Evolutionary conservation across 495 filamentous ascomycete genomes (phyloP).

Genomic region (Jackrogersella multiformis): DNA sequence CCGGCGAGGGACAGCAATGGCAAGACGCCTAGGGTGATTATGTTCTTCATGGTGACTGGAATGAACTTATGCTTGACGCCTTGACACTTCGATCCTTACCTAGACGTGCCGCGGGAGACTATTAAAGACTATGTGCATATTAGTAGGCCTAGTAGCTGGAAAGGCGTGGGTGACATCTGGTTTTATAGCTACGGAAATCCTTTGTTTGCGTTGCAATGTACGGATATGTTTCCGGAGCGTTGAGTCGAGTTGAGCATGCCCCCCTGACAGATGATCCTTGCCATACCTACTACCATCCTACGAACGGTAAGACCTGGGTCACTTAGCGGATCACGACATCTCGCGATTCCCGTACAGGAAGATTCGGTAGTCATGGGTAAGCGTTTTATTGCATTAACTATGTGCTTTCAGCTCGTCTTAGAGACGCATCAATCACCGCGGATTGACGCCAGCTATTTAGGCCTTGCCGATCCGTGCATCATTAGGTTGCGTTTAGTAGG

Average conservation of each 20-base stretch:
- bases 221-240: not conserved
- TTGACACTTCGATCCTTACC: constrained; percentile 16
- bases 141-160: not conserved
- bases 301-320: constrained; percentile 34
- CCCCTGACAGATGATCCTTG: constrained; percentile 41
- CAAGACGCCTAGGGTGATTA: constrained; percentile 22
- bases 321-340: constrained; percentile 44
- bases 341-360: constrained; percentile 18
- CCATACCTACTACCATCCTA: constrained; percentile 12
- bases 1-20: constrained; percentile 29
- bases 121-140: not conserved
- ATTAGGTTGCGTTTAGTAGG: constrained; percentile 20
- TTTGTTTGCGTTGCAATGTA: constrained; percentile 1
- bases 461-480: constrained; percentile 30
- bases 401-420: constrained; percentile 22
- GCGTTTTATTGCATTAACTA: not conserved
- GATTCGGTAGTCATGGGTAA: constrained; percentile 18
- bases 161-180: not conserved
- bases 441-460: constrained; percentile 8
- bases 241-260: constrained; percentile 7
- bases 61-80: not conserved
- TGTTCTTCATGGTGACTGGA: constrained; percentile 27
- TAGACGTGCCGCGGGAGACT: not conserved
- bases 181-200: constrained; percentile 25
- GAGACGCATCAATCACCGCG: not conserved